phyloP scores from a whole-genome alignment of 805 yeast species.

The Grigorovia yakushimaensis region DNA sequence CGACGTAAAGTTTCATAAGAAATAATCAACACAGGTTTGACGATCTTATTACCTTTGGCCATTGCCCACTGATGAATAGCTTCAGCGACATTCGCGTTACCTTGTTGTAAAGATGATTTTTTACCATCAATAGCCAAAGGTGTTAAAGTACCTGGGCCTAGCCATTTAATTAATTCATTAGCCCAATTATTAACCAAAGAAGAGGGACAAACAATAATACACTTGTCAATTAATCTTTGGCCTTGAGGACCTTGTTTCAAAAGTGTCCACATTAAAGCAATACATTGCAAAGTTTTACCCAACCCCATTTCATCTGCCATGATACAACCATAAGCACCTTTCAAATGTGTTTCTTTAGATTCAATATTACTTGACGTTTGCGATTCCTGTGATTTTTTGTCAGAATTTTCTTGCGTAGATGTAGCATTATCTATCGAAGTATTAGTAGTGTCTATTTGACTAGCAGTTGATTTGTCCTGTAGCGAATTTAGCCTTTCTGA shows the following conservation, averaged over 20 bases:
- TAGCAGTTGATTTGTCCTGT: neutral
- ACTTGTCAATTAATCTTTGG: slow-evolving; percentile 72
- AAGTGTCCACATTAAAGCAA: slow-evolving; percentile 86
- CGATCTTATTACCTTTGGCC: slow-evolving; percentile 80
- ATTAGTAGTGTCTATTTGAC: too few relatives aligned
- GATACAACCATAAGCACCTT: slow-evolving; percentile 86
- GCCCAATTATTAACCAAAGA: slow-evolving; percentile 95
- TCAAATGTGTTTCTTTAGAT: slow-evolving; percentile 30
- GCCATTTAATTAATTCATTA: slow-evolving; percentile 88
- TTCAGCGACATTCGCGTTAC: slow-evolving; percentile 46
- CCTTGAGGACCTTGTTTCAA: slow-evolving; percentile 80
- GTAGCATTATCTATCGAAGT: neutral
- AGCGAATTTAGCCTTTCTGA: slow-evolving; percentile 10
- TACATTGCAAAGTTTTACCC: slow-evolving; percentile 85
- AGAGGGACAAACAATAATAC: slow-evolving; percentile 91
- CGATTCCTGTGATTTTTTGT: neutral
- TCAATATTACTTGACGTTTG: neutral
- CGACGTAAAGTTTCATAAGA: slow-evolving; percentile 90
- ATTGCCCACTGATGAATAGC: slow-evolving; percentile 76
- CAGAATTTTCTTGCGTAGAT: neutral
- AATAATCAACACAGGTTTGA: slow-evolving; percentile 85
- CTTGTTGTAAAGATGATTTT: slow-evolving; percentile 35
- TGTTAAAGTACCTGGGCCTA: slow-evolving; percentile 81
- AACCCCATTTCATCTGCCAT: slow-evolving; percentile 98
- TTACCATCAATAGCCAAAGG: slow-evolving; percentile 93